A percentile compares a stretch with the other conserved stretches of the same genome.
Conservation (phyloP, 257 asterid species). For the Lavandula angustifolia region DNA sequence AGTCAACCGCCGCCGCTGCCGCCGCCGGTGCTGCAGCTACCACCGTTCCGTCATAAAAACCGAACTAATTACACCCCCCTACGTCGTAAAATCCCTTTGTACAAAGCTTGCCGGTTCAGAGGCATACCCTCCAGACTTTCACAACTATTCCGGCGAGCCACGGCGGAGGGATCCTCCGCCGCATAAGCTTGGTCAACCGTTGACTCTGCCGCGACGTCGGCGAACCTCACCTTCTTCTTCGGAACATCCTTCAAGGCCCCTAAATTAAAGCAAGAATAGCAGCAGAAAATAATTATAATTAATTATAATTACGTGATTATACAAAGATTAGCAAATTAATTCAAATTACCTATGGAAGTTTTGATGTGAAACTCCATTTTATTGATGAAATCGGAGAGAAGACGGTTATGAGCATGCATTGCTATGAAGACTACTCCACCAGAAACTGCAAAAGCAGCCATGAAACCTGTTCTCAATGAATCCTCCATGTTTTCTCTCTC, state of each 20-base stretch:
- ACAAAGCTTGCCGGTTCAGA: slow-evolving; percentile 70
- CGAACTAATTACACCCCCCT: slow-evolving; percentile 33
- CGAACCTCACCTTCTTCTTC: slow-evolving; percentile 51
- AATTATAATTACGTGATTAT: too few relatives aligned
- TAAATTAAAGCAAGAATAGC: neutral
- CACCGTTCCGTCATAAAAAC: neutral
- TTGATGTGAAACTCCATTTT: slow-evolving; percentile 63
- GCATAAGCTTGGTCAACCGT: neutral
- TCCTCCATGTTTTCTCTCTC: slow-evolving; percentile 38
- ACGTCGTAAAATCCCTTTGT: slow-evolving; percentile 60
- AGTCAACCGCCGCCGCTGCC: neutral
- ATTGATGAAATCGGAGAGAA: slow-evolving; percentile 73
- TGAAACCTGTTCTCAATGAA: slow-evolving; percentile 55
- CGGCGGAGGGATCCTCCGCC: slow-evolving; percentile 16
- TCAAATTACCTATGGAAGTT: slow-evolving; percentile 30
- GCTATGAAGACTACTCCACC: slow-evolving; percentile 78
- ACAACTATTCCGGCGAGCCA: slow-evolving; percentile 21
- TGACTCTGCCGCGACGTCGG: slow-evolving; percentile 32
- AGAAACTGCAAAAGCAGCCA: slow-evolving; percentile 88
- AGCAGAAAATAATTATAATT: too few relatives aligned
- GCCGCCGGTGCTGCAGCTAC: neutral
- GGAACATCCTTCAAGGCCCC: slow-evolving; percentile 35
- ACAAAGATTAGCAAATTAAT: too few relatives aligned
- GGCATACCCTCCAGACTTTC: slow-evolving; percentile 62
- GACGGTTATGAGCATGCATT: slow-evolving; percentile 70